Conservation (phyloP, 495 filamentous ascomycete species). For the Immersiella caudata region DNA sequence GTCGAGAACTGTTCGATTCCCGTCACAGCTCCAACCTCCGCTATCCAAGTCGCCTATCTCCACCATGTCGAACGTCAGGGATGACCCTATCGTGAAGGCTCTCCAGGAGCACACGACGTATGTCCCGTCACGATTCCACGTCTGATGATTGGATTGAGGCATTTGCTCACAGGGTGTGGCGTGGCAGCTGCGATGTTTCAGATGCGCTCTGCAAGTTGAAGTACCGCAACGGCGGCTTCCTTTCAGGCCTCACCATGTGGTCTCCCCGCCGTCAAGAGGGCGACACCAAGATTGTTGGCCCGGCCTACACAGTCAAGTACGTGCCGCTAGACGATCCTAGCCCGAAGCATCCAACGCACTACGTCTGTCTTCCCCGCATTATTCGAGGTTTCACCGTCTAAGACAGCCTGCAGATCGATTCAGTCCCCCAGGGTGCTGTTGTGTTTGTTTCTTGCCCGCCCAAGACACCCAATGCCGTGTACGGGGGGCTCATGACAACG, state of each 20-base stretch:
- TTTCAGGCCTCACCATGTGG: constrained; percentile 61
- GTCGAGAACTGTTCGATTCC: neutral
- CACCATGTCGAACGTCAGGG: constrained; percentile 26
- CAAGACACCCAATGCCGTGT: constrained; percentile 57
- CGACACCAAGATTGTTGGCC: constrained; percentile 58
- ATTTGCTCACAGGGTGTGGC: neutral
- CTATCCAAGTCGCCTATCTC: constrained; percentile 2
- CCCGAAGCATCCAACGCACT: constrained; percentile 51
- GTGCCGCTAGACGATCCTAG: constrained; percentile 49
- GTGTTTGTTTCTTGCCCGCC: constrained; percentile 61
- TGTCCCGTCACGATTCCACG: constrained; percentile 9
- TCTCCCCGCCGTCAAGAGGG: constrained; percentile 56
- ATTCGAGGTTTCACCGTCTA: neutral
- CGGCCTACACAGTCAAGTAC: constrained; percentile 61
- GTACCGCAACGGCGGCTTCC: constrained; percentile 58
- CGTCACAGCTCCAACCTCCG: constrained; percentile 22
- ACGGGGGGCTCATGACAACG: constrained; percentile 62
- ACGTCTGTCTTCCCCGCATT: constrained; percentile 40
- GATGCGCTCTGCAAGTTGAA: constrained; percentile 55
- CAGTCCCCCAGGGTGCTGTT: constrained; percentile 53
- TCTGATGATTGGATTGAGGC: too few relatives aligned
- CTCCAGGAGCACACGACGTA: constrained; percentile 51
- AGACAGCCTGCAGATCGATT: constrained; percentile 51
- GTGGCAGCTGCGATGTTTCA: constrained; percentile 47
- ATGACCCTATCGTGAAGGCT: constrained; percentile 43